Evolutionary conservation across 306 rosid species (phyloP).

Genomic region (apple (Malus domestica)): ASM211411v1 NC_041790.1:16916501-16917000

Average conservation of each 20-base stretch:
- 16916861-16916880: no score
- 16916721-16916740: neutral
- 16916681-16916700: neutral
- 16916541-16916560: slow-evolving; percentile 34
- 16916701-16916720: no score
- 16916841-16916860: no score
- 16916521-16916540: slow-evolving; percentile 41
- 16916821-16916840: no score
- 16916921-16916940: no score
- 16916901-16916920: no score
- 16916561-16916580: slow-evolving; percentile 23
- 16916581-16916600: neutral
- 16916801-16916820: neutral
- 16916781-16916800: neutral
- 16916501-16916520: slow-evolving; percentile 35
- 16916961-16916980: no score
- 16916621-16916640: neutral
- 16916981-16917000: no score
- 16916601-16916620: neutral
- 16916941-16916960: no score
- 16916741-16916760: neutral
- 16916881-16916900: no score
- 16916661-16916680: neutral
- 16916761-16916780: neutral
- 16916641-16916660: neutral